Evolutionary conservation across 108 stramenopile genomes (phyloP).

Genomic region (Cyclotella cryptica): DNA sequence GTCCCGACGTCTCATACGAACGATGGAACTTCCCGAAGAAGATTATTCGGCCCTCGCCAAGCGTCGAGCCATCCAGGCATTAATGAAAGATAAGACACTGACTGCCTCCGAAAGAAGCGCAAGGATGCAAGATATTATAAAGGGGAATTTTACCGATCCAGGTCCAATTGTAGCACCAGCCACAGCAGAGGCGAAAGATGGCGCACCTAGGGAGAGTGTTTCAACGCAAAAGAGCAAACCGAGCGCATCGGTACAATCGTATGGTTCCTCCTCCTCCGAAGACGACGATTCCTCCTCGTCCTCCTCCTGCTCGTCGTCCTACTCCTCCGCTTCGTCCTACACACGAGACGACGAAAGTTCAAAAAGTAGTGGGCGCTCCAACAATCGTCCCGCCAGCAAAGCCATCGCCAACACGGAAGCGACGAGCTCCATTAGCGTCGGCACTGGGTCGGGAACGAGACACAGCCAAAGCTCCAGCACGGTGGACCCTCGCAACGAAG

Average conservation of each 20-base stretch:
- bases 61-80: constrained; percentile 42
- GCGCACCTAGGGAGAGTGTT: background rate
- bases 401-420: background rate
- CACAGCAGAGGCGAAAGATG: background rate
- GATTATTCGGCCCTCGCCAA: constrained; percentile 27
- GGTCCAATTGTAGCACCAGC: background rate
- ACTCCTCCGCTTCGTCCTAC: constrained; percentile 1
- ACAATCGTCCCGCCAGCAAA: constrained; percentile 2
- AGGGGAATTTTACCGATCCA: constrained; percentile 21
- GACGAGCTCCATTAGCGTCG: background rate
- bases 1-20: background rate
- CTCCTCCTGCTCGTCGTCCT: background rate
- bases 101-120: constrained; percentile 24
- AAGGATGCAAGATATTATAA: constrained; percentile 40
- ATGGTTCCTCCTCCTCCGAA: constrained; percentile 5
- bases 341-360: constrained; percentile 4
- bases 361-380: background rate
- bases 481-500: constrained; percentile 1
- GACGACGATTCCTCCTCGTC: background rate
- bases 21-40: constrained; percentile 46
- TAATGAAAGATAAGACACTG: constrained; percentile 35
- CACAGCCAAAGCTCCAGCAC: background rate
- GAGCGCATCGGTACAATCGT: background rate
- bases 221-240: too few species aligned
- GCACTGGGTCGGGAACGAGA: background rate